Percentiles rank a stretch among this genome's conserved stretches.
phyloP scores from a whole-genome alignment of 345 rosid species.

The Eucalyptus pauciflora region DNA sequence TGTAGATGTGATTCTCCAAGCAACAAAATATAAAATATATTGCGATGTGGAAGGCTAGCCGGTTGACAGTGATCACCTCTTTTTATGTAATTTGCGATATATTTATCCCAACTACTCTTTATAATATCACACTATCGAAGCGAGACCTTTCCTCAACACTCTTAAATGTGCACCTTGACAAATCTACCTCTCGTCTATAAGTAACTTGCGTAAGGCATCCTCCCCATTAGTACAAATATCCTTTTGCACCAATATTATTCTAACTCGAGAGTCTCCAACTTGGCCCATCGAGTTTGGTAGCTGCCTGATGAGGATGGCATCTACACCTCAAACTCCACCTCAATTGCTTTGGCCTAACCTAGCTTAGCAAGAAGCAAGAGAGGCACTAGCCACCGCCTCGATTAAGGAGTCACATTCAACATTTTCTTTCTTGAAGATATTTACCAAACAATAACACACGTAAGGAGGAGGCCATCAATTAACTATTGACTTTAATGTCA shows the following conservation, averaged over 20 bases:
- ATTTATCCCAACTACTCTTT: not conserved
- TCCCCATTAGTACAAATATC: not conserved
- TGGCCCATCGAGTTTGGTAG: not conserved
- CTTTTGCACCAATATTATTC: not conserved
- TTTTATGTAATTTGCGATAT: not conserved
- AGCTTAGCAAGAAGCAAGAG: too few relatives aligned
- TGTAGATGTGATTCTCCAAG: not conserved
- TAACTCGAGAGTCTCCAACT: not conserved
- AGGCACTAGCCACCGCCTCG: too few relatives aligned
- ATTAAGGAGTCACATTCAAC: not conserved
- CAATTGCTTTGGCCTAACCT: too few relatives aligned
- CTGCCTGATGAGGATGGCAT: too few relatives aligned
- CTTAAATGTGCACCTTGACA: not conserved
- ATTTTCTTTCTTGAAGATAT: not conserved
- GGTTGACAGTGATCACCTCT: not conserved
- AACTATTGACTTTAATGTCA: not conserved
- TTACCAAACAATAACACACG: not conserved
- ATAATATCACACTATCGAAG: not conserved
- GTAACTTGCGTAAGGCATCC: too few relatives aligned
- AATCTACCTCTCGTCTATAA: too few relatives aligned
- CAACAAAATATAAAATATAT: not conserved
- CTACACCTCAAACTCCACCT: too few relatives aligned
- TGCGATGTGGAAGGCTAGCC: not conserved
- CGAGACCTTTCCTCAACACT: not conserved
- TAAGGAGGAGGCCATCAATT: not conserved